Base-by-base conservation (phyloP, 1,284 basidiomycete genomes). In the Stygiomarasmius scandens region DNA sequence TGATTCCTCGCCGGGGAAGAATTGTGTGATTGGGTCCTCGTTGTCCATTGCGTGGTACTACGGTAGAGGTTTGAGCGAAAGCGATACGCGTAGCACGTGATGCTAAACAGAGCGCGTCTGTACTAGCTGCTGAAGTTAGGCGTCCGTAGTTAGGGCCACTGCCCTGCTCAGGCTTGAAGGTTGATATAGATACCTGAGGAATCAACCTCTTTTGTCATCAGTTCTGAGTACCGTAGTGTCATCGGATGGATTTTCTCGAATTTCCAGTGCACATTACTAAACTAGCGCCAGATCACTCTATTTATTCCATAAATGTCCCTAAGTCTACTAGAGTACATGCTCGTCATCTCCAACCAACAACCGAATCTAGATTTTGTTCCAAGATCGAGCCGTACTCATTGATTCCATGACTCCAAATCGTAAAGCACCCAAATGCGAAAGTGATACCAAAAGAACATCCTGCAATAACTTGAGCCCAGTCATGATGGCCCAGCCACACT, bases 401-500 rank as follows among this genome's bases (percentile, higher is more conserved):
- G 52, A 76, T 53, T 19, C 76, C 74, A 32, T 63, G 56, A 8
- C 64, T 68, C 90, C 90, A 92, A n/a, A 85, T 49, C 29, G 59
- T 66, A 63, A 88, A 89, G 87, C 90, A 92, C 3, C 77, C 52
- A 0, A 71, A 64, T 6, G 88, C 85, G 64, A 85, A 82, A 1
- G 71, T 66, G 2, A 81, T 64, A 0, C 93, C 93, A 52, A 85
- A 85, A 0, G 71, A 65, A 34, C 74, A 78, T 0, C 93, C 93
- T n/a, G 77, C 91, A 4, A 76, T 65, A 6, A 94, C 88, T 65
- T 95, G 93, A 0, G 77, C 71, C 76, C 78, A 81, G 1, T 90
- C 93, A 72, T 96, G 93, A 68, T 95, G 88, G 0, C 92, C 90
- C 20, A 95, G 77, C 84, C 86, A 86, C 43, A 93, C 81, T 47